Evolutionary conservation across 2,329 filamentous ascomycete species (phyloP).

Genomic region (Fusarium anguioides): DNA sequence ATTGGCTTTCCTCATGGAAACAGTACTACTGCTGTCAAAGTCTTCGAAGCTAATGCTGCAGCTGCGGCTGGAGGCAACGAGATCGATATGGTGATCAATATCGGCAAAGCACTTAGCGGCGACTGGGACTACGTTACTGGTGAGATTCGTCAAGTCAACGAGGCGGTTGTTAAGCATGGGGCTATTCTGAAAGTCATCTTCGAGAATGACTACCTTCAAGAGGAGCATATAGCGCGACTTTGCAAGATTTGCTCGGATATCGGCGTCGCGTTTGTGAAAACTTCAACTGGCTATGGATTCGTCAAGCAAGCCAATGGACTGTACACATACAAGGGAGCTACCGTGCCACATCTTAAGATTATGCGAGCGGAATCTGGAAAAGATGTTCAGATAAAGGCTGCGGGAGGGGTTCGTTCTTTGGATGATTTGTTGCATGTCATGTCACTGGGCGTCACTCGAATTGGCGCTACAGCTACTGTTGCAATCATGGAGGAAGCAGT

Average conservation of each 20-base stretch:
- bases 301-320: slow-evolving; percentile 63
- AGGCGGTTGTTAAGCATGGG: slow-evolving; percentile 55
- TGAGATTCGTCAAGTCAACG: slow-evolving; percentile 64
- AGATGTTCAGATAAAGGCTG: slow-evolving; percentile 66
- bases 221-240: slow-evolving; percentile 61
- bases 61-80: slow-evolving; percentile 61
- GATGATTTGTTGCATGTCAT: slow-evolving; percentile 67
- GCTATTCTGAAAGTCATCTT: slow-evolving; percentile 70
- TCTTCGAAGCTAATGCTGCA: slow-evolving; percentile 62
- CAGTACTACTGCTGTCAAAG: slow-evolving; percentile 64
- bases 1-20: slow-evolving; percentile 72
- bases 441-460: slow-evolving; percentile 64
- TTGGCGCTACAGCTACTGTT: slow-evolving; percentile 66
- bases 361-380: slow-evolving; percentile 61
- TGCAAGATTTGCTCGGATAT: slow-evolving; percentile 65
- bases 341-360: slow-evolving; percentile 61
- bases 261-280: slow-evolving; percentile 68
- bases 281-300: slow-evolving; percentile 70
- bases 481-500: slow-evolving; percentile 66
- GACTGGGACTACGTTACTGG: slow-evolving; percentile 67
- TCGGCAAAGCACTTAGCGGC: slow-evolving; percentile 66
- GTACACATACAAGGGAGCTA: slow-evolving; percentile 66
- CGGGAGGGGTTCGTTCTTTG: slow-evolving; percentile 66
- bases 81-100: slow-evolving; percentile 71
- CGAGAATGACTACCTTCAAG: slow-evolving; percentile 67